Percentiles rank a stretch among this genome's conserved stretches.
Evolutionary conservation across 345 rosid species (phyloP).

Genomic region (Conringia planisiliqua): DNA sequence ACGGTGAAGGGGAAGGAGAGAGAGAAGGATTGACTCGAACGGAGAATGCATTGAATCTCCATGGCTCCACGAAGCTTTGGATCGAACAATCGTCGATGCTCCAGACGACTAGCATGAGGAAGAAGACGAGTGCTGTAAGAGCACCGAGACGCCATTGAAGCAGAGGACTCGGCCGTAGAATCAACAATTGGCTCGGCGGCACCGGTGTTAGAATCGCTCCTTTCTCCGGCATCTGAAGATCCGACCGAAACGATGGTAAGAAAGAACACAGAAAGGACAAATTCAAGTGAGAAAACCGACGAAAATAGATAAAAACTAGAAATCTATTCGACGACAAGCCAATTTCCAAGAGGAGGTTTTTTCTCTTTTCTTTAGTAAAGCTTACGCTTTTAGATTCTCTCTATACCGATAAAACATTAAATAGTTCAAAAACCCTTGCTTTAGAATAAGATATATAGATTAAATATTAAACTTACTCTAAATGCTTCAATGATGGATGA

Average conservation of each 20-base stretch:
- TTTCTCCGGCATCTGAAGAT: constrained; percentile 66
- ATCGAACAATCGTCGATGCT: constrained; percentile 66
- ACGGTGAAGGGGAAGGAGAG: constrained; percentile 4
- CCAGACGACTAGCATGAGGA: constrained; percentile 62
- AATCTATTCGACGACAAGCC: constrained; percentile 28
- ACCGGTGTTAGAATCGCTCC: constrained; percentile 33
- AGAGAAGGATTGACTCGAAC: constrained; percentile 16
- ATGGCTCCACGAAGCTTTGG: constrained; percentile 46
- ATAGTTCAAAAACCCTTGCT: not conserved
- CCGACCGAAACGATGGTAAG: not conserved
- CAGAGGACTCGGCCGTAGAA: constrained; percentile 39
- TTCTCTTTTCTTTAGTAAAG: not conserved
- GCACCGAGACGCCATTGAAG: constrained; percentile 74
- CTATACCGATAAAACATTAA: constrained; percentile 19
- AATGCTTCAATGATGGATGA: not conserved
- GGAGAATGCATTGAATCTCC: constrained; percentile 51
- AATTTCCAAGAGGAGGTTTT: constrained; percentile 14
- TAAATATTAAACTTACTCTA: constrained; percentile 28
- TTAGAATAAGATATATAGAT: not conserved
- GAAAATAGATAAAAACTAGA: not conserved
- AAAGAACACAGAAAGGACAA: not conserved
- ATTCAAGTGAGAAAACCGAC: not conserved
- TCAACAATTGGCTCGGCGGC: constrained; percentile 32
- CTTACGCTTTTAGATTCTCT: constrained; percentile 5
- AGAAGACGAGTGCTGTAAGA: constrained; percentile 55